These are phyloP conservation scores for Colletotrichum lupini DNA, from an alignment of 2,329 filamentous ascomycete genomes.

Conservation along the genomic window DNA sequence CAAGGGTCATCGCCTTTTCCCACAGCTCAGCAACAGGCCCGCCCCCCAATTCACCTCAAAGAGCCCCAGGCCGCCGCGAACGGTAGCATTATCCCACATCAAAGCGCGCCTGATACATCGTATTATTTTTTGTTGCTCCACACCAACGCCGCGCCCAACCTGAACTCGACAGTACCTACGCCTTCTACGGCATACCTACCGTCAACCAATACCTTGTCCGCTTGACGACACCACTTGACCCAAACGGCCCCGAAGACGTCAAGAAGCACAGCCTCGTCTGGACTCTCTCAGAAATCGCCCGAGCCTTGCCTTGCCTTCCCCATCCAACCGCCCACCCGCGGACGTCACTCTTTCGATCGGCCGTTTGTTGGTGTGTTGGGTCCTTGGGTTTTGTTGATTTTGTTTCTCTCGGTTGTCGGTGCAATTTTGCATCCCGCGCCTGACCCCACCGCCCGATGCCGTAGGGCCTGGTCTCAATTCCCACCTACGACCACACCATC, in stretches of 20 bases:
- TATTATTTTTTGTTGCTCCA: constrained; percentile 33
- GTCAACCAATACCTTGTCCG: background rate
- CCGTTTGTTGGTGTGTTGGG: background rate
- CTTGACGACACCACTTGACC: background rate
- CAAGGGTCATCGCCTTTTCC: constrained; percentile 23
- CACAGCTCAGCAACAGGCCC: background rate
- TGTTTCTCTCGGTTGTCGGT: constrained; percentile 8
- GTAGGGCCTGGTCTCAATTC: constrained; percentile 25
- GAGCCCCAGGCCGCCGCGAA: constrained; percentile 27
- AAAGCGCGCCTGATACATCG: constrained; percentile 34
- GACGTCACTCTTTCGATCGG: constrained; percentile 11
- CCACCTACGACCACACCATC: background rate
- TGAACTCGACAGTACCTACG: constrained; percentile 9
- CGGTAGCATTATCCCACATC: constrained; percentile 33
- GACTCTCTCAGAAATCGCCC: constrained; percentile 10
- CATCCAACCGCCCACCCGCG: background rate
- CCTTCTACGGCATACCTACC: no score
- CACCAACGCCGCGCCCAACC: constrained; percentile 21
- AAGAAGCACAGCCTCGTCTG: constrained; percentile 33
- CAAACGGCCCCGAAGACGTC: background rate
- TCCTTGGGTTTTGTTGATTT: background rate
- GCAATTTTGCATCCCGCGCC: constrained; percentile 23
- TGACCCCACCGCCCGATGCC: constrained; percentile 31
- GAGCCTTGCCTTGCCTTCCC: constrained; percentile 26
- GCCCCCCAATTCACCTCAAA: background rate